A percentile compares a stretch with the other conserved stretches of the same genome.
These are phyloP conservation scores for Coprinellus aureogranulatus DNA, from an alignment of 768 basidiomycete species.

Conservation along the genomic window DNA sequence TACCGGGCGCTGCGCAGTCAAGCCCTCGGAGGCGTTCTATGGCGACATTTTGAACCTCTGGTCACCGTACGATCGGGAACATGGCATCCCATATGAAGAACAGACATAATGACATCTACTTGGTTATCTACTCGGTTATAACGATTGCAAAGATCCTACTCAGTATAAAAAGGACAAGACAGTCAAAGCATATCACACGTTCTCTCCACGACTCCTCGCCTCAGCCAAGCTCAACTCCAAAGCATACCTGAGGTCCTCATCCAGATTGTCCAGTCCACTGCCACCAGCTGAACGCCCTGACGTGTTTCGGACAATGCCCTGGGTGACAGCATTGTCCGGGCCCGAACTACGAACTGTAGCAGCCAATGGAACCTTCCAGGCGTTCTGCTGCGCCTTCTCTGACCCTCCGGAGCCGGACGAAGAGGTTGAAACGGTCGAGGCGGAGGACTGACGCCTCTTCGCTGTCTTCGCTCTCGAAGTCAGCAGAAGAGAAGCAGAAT, in stretches of 20 bases:
- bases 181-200: too few species aligned
- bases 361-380: slow-evolving; percentile 5
- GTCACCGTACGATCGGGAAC: too few species aligned
- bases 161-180: too few species aligned
- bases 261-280: slow-evolving; percentile 38
- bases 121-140: too few species aligned
- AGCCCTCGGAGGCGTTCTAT: too few species aligned
- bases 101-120: too few species aligned
- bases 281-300: background rate
- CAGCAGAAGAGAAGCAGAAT: background rate
- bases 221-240: slow-evolving; percentile 72
- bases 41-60: too few species aligned
- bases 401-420: slow-evolving; percentile 7
- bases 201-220: slow-evolving; percentile 42
- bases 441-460: background rate
- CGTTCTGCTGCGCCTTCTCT: slow-evolving; percentile 3
- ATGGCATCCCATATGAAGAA: too few species aligned
- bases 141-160: too few species aligned
- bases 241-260: slow-evolving; percentile 63
- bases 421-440: background rate
- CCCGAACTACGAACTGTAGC: background rate
- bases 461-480: background rate
- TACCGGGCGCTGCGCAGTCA: too few species aligned
- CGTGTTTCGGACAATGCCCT: too few species aligned
- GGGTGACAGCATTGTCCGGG: too few species aligned